Percentiles rank a stretch among this genome's conserved stretches.
These are phyloP conservation scores for Termitomyces sp. DNA, from an alignment of 768 basidiomycete genomes.

Conservation along the genomic window DNA sequence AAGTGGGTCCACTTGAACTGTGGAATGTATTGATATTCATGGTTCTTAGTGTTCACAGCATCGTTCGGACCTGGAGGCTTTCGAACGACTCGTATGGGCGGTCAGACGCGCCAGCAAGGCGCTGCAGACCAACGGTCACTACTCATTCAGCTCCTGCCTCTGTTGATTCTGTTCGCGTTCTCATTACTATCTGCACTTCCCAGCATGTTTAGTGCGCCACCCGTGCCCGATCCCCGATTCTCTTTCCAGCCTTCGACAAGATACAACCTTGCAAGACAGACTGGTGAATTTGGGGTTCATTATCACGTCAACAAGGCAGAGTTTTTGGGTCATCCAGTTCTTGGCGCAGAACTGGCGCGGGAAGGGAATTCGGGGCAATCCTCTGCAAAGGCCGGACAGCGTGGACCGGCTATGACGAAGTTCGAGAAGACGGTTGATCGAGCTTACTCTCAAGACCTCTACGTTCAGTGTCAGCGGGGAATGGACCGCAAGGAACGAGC, in stretches of 20 bases:
- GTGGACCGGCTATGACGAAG: constrained; percentile 39
- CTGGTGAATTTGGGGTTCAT: constrained; percentile 60
- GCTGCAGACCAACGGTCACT: constrained; percentile 51
- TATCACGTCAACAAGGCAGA: constrained; percentile 84
- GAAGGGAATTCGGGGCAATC: constrained; percentile 30
- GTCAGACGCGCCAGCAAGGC: constrained; percentile 26
- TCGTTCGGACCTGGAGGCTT: constrained; percentile 83
- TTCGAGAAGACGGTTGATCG: constrained; percentile 81
- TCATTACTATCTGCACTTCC: constrained; percentile 81
- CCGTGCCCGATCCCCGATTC: constrained; percentile 76
- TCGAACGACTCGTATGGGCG: constrained; percentile 58
- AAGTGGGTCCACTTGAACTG: constrained; percentile 24
- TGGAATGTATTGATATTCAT: background rate
- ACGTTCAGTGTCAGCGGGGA: constrained; percentile 65
- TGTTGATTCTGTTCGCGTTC: constrained; percentile 79
- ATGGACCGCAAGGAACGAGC: constrained; percentile 61
- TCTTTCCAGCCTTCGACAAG: constrained; percentile 58
- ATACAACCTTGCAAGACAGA: constrained; percentile 68
- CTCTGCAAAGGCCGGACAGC: constrained; percentile 18
- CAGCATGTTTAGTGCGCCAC: constrained; percentile 58
- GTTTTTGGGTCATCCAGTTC: constrained; percentile 69
- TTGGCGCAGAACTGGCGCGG: constrained; percentile 66
- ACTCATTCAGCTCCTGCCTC: constrained; percentile 75
- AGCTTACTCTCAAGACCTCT: constrained; percentile 66
- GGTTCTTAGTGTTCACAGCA: constrained; percentile 59